Evolutionary conservation across 306 rosid genomes (phyloP), one percentile per base, ranked within the genome.

Genomic region (Prunus padus): DNA sequence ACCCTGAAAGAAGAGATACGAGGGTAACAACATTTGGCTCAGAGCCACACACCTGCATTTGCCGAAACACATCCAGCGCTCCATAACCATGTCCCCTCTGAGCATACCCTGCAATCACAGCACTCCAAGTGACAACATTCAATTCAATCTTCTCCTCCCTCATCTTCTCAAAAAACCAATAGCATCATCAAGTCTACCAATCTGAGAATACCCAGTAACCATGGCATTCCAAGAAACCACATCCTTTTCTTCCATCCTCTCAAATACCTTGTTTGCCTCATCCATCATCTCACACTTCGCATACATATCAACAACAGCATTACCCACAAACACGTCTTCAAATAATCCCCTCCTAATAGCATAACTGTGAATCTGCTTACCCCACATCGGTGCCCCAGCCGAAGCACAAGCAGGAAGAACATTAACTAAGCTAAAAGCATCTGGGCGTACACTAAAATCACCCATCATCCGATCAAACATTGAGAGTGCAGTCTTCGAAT

Each of bases 141-240:
- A 91, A 65, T 80, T 87, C 75, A 60, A 93, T 86, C 28, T 80
- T 71, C 71, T 83, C 92, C 68, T 77, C 82, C 73, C 69, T 67
- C 98, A 93, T 93, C 88, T 82, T 85, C 79, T 83, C 84, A 78
- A 88, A 87, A 93, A 50, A 76, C 86, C 75, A 62, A 88, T 75
- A 31, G 88, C 96, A 76, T 80, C 81, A 14, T 87, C 92, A 84
- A 78, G 89, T 69, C 83, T 81, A 16, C 93, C 97, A 55, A 79
- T 82, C 75, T 85, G 96, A 76, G 98, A 93, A 84, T 82, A 91
- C 45, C 93, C 97, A 2, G 96, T 89, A 12, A 93, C 96, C 89
- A 93, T 89, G 22, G 92, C 87, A 87, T 93, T 93, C 96, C 97
- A 93, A 47, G 96, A 86, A 83, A 93, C 93, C 76, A 93, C 92